Percentiles rank a stretch among this genome's conserved stretches.
Conservation (phyloP, 2,329 filamentous ascomycete genomes). For the Dactylellina leptospora region DNA sequence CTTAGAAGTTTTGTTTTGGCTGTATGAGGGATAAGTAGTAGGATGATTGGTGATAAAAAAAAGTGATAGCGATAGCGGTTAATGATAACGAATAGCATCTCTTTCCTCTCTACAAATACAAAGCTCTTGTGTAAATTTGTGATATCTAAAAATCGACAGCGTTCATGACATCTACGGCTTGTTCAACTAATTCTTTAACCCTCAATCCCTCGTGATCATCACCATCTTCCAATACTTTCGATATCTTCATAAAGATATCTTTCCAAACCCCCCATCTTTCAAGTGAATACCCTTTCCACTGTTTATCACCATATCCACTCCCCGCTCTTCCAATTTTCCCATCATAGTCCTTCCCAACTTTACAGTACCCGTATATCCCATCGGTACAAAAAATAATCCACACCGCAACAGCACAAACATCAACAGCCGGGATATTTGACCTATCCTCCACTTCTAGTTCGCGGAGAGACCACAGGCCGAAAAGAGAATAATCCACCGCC, state of each 20-base stretch:
- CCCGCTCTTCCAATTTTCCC: slow-evolving; percentile 15
- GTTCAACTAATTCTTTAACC: neutral
- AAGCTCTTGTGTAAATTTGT: neutral
- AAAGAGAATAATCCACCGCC: slow-evolving; percentile 21
- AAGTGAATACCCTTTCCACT: slow-evolving; percentile 19
- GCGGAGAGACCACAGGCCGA: slow-evolving; percentile 21
- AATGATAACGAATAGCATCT: slow-evolving; percentile 7
- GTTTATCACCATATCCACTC: neutral
- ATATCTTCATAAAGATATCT: neutral
- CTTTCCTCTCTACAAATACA: neutral
- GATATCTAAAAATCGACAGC: neutral
- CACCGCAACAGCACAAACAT: slow-evolving; percentile 12
- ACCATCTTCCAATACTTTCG: neutral
- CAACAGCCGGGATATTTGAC: neutral
- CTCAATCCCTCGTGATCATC: neutral
- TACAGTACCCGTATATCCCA: neutral
- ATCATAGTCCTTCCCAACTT: slow-evolving; percentile 1
- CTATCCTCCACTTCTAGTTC: neutral
- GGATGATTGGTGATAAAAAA: neutral
- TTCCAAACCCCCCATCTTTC: slow-evolving; percentile 19
- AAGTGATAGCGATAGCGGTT: neutral
- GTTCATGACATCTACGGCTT: slow-evolving; percentile 28
- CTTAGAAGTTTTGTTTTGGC: slow-evolving; percentile 5
- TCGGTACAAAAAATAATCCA: slow-evolving; percentile 6
- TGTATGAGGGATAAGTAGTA: neutral